Evolutionary conservation across 352 stramenopile genomes (phyloP).

Genomic region (Phytophthora kernoviae): DNA sequence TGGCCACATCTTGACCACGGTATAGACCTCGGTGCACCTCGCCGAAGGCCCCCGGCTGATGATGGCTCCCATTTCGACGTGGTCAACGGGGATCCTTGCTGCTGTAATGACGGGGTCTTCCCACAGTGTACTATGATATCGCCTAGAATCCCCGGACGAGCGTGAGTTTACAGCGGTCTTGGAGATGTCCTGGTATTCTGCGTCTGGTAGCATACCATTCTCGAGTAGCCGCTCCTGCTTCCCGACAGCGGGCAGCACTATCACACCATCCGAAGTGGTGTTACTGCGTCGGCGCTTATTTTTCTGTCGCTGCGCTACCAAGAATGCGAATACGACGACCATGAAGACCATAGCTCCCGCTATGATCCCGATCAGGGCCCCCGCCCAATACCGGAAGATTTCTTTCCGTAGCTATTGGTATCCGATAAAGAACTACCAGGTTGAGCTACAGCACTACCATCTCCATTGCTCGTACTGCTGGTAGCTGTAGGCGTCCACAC

Average conservation of each 20-base stretch:
- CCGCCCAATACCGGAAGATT: slow-evolving; percentile 13
- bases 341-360: slow-evolving; percentile 26
- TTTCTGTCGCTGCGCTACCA: slow-evolving; percentile 24
- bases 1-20: slow-evolving; percentile 36
- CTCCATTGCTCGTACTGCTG: slow-evolving; percentile 4
- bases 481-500: slow-evolving; percentile 16
- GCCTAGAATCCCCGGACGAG: slow-evolving; percentile 15
- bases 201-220: slow-evolving; percentile 10
- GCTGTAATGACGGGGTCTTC: slow-evolving; percentile 46
- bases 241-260: slow-evolving; percentile 17
- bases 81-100: slow-evolving; percentile 42
- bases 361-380: slow-evolving; percentile 28
- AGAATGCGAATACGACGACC: slow-evolving; percentile 32
- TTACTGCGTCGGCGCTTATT: slow-evolving; percentile 12
- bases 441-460: slow-evolving; percentile 2
- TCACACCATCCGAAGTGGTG: slow-evolving; percentile 10
- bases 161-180: slow-evolving; percentile 16
- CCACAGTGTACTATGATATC: slow-evolving; percentile 20
- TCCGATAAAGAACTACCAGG: slow-evolving; percentile 15
- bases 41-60: slow-evolving; percentile 40
- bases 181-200: slow-evolving; percentile 25
- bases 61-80: slow-evolving; percentile 32
- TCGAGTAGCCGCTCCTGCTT: slow-evolving; percentile 16
- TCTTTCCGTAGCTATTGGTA: neutral
- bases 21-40: slow-evolving; percentile 47